phyloP scores from a whole-genome alignment of 768 basidiomycete species.

The Pilatotrama ljubarskyi region DNA sequence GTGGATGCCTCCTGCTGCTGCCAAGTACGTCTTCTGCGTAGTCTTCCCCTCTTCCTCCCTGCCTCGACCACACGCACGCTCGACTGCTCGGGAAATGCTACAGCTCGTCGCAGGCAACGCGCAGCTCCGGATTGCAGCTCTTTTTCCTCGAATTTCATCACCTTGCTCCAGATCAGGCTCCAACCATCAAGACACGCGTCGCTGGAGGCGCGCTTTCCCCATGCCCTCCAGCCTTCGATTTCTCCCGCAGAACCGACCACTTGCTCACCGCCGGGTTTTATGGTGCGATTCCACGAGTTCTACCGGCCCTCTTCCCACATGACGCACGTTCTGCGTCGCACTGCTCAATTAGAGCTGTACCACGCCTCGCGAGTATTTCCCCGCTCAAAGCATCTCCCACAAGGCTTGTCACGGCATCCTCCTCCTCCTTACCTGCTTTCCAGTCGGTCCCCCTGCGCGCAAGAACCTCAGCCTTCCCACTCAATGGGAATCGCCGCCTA shows the following conservation, averaged over 20 bases:
- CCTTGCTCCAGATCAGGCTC: not conserved
- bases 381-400: not conserved
- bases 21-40: not conserved
- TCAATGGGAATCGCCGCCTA: not conserved
- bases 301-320: slow-evolving; percentile 5
- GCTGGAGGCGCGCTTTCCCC: not conserved
- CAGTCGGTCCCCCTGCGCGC: too few species aligned
- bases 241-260: not conserved
- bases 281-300: slow-evolving; percentile 10
- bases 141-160: too few species aligned
- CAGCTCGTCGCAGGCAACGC: too few species aligned
- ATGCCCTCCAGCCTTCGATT: slow-evolving; percentile 3
- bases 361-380: not conserved
- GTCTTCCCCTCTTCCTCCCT: too few species aligned
- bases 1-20: too few species aligned
- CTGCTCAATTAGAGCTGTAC: too few species aligned
- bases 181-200: slow-evolving; percentile 4
- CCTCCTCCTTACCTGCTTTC: not conserved
- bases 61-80: too few species aligned
- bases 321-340: not conserved
- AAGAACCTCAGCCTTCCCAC: not conserved
- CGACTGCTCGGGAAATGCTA: too few species aligned
- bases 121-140: not conserved
- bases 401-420: not conserved
- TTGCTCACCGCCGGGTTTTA: not conserved